phyloP scores from a whole-genome alignment of 768 basidiomycete species.

The Phaffia tasmanica region DNA sequence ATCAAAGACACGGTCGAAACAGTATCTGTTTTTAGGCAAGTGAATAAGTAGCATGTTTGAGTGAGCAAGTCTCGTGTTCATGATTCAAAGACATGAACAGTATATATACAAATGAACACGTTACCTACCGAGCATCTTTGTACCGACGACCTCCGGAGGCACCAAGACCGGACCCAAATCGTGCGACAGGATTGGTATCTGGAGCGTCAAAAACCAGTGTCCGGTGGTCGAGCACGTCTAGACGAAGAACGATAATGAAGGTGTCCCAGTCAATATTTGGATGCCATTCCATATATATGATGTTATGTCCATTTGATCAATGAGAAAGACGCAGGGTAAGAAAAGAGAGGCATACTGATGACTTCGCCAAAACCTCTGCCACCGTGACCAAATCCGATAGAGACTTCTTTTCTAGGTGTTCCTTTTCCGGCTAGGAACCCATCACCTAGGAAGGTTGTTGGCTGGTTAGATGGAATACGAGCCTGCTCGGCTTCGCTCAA shows the following conservation, averaged over 20 bases:
- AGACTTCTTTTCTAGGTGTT: slow-evolving; percentile 15
- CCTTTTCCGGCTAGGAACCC: background rate
- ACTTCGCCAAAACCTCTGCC: slow-evolving; percentile 20
- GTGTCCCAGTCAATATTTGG: background rate
- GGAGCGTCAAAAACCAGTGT: slow-evolving; percentile 93
- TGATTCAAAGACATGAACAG: background rate
- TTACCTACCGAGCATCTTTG: slow-evolving; percentile 64
- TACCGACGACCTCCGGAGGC: slow-evolving; percentile 65
- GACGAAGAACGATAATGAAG: background rate
- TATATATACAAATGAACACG: background rate
- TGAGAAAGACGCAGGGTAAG: background rate
- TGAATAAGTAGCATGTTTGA: background rate
- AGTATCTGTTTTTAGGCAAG: slow-evolving; percentile 45
- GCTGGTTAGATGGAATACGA: slow-evolving; percentile 54
- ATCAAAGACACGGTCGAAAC: slow-evolving; percentile 89
- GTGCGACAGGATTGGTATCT: slow-evolving; percentile 79
- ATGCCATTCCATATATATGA: background rate
- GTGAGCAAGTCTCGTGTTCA: background rate
- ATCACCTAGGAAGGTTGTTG: background rate
- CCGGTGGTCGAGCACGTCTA: slow-evolving; percentile 81
- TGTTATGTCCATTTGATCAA: background rate
- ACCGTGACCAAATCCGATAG: slow-evolving; percentile 20
- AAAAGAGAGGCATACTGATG: slow-evolving; percentile 12
- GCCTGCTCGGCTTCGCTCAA: slow-evolving; percentile 74
- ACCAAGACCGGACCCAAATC: slow-evolving; percentile 63